A percentile compares a stretch with the other conserved stretches of the same genome.
These are phyloP conservation scores for Arthromyces matolae DNA, from an alignment of 768 basidiomycete genomes.

Conservation along the genomic window DNA sequence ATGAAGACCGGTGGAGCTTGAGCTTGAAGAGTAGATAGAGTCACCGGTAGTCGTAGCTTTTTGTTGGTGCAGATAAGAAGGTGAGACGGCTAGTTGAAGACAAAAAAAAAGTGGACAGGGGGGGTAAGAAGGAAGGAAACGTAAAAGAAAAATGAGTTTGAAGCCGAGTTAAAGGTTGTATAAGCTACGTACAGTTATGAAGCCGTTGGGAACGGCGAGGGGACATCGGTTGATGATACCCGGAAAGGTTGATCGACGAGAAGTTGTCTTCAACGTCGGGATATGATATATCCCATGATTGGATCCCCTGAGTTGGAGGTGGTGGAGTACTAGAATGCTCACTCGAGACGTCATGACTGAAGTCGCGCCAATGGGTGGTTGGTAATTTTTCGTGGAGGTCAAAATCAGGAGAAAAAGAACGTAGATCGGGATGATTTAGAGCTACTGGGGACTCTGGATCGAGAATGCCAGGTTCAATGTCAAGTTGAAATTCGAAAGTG, in stretches of 20 bases:
- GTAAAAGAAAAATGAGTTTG: not conserved
- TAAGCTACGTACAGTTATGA: slow-evolving; percentile 12
- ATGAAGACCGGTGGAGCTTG: slow-evolving; percentile 12
- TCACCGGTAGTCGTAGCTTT: slow-evolving; percentile 9
- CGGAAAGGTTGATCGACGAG: not conserved
- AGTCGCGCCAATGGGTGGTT: slow-evolving; percentile 15
- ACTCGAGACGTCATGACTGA: slow-evolving; percentile 1
- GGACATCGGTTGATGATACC: not conserved
- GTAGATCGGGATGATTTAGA: slow-evolving; percentile 16
- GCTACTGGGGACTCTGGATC: slow-evolving; percentile 12
- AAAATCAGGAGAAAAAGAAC: slow-evolving; percentile 38
- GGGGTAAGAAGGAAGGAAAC: not conserved
- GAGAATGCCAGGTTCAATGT: slow-evolving; percentile 23
- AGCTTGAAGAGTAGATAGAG: slow-evolving; percentile 5
- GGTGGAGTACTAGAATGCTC: not conserved
- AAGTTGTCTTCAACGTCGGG: slow-evolving; percentile 12
- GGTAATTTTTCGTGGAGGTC: slow-evolving; percentile 23
- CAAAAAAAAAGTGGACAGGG: slow-evolving; percentile 1
- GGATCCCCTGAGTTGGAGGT: not conserved
- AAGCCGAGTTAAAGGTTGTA: slow-evolving; percentile 1
- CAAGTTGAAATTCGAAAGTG: slow-evolving; percentile 65
- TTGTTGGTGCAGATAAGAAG: slow-evolving; percentile 11
- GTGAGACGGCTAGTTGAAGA: slow-evolving; percentile 8
- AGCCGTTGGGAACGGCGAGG: slow-evolving; percentile 9
- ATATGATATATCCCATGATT: slow-evolving; percentile 18